Base-by-base conservation (phyloP, 2,329 filamentous ascomycete species). In the Nannizziopsis arthrosporioides region DNA sequence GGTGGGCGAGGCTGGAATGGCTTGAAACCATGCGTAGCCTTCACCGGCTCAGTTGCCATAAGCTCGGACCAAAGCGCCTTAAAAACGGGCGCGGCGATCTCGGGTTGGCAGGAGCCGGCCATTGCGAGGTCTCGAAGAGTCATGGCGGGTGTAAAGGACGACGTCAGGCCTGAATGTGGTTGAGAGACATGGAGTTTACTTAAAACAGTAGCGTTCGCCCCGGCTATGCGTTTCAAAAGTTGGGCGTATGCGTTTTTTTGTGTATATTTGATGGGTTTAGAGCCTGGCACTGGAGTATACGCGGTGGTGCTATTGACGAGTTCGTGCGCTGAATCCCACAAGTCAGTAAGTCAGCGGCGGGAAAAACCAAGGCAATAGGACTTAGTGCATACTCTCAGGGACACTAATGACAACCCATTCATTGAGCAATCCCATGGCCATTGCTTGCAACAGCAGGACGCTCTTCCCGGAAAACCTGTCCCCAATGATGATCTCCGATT, bases 391-490 rank as follows among this genome's bases (percentile, higher is more conserved):
- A 93, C 89, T 84, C 70, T 98, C 88, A 34, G 92, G 89, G 44
- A 96, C 75, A 60, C 85, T 83, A 50, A 98, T 75, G 41, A 96
- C 88, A 39, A 94, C 74, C 87, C 89, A 96, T 22, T 84, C 76
- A 63, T 87, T 86, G 59, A 89, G 64, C 55, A 90, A 81, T 1
- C 80, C 90, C 66, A 89, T 82, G 14, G 84, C 73, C 76, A 93
- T 79, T 35, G 84, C 84, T 69, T 96, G 89, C 40, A 94, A 72
- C 59, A 93, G 66, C 59, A 94, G 69, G 57, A 92, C 79, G 63
- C 85, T 94, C 77, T 96, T 98, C 32, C 92, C 92, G 11, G 82
- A 78, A 37, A 81, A 76, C 61, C 76, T 81, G 47, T 79, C 76
- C 2, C 92, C 92, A 39, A 77, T 81, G 43, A 95, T 54, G 27